Conservation (phyloP, 108 stramenopile species). For the Schizochytrium sp. region DNA sequence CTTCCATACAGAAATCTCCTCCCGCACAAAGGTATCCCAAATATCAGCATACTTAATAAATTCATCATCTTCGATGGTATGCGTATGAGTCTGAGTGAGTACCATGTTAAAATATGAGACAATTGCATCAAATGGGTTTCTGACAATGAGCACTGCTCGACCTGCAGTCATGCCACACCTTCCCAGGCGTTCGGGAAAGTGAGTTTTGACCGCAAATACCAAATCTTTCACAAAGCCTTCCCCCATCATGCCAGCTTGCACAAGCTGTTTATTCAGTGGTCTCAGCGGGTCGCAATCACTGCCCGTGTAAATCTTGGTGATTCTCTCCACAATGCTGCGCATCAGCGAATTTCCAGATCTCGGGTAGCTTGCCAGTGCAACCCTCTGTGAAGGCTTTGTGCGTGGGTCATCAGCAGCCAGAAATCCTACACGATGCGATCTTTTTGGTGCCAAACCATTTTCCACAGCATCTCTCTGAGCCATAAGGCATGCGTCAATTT, state of each 20-base stretch:
- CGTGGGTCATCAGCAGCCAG: background rate
- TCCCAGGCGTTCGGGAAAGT: conserved; percentile 93
- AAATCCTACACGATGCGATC: background rate
- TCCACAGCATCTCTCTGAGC: background rate
- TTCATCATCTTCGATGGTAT: conserved; percentile 79
- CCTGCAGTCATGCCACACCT: conserved; percentile 73
- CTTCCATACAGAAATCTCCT: conserved; percentile 72
- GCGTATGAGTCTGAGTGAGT: conserved; percentile 92
- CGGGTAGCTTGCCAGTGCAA: conserved; percentile 86
- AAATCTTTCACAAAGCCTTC: conserved; percentile 85
- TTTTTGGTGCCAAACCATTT: background rate
- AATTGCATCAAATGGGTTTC: conserved; percentile 97
- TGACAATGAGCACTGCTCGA: conserved; percentile 85
- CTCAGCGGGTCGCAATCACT: conserved; percentile 89
- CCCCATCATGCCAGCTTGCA: conserved; percentile 80
- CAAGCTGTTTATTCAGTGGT: conserved; percentile 71
- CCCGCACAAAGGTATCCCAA: conserved; percentile 76
- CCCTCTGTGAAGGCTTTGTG: background rate
- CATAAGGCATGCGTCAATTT: background rate
- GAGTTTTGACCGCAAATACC: conserved; percentile 92
- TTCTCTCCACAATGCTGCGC: conserved; percentile 82
- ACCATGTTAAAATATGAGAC: conserved; percentile 94
- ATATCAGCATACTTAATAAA: conserved; percentile 77
- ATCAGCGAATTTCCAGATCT: conserved; percentile 88
- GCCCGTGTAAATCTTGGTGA: conserved; percentile 86